A percentile compares a stretch with the other conserved stretches of the same genome.
These are phyloP conservation scores for Trifolium repens DNA, from an alignment of 306 rosid species.

Conservation along the genomic window DNA sequence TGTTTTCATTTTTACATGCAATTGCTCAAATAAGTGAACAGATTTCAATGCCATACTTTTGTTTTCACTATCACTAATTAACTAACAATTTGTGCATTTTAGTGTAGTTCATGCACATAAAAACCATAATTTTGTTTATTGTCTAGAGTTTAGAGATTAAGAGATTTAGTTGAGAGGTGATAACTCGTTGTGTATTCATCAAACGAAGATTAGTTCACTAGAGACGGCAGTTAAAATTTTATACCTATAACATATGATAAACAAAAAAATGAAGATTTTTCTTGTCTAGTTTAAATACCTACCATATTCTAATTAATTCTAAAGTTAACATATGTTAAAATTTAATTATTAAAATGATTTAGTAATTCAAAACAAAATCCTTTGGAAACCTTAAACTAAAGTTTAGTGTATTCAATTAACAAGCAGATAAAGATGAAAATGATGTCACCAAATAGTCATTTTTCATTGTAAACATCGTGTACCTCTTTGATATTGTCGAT, in stretches of 20 bases:
- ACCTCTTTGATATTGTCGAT: neutral
- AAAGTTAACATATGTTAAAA: neutral
- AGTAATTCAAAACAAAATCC: neutral
- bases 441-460: neutral
- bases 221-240: no score
- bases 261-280: neutral
- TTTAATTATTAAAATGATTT: no score
- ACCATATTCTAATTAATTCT: neutral
- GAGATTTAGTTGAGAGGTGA: no score
- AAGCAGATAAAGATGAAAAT: neutral
- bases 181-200: no score
- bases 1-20: neutral
- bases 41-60: neutral
- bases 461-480: conserved; percentile 1
- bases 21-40: neutral
- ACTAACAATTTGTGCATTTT: neutral
- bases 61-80: neutral
- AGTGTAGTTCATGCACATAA: neutral
- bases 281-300: neutral
- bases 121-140: neutral
- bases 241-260: no score
- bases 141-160: no score
- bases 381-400: neutral
- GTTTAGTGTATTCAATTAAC: neutral
- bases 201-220: no score